Evolutionary conservation across 768 basidiomycete species (phyloP), one percentile per base, ranked within the genome.

Genomic region (Hygrocybe punicea): DNA sequence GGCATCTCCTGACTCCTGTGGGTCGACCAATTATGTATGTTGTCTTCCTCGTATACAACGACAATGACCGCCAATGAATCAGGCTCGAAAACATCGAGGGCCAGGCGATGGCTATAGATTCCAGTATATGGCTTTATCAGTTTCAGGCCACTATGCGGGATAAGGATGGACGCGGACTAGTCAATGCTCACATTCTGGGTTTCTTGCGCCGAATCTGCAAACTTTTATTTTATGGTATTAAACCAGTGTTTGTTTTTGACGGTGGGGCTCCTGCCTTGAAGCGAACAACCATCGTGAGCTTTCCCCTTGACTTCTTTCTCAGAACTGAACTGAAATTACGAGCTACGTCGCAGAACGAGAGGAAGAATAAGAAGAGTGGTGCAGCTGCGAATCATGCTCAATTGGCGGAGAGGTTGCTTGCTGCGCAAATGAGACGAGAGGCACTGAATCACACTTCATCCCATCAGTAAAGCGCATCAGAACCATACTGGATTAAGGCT

Each of bases 91-190:
- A 89, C 0, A 83, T 95, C 68, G 94, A 95, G 66, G 94, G 93
- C n/a, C 96, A 94, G 69, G 77, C 84, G 9, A 84, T 99, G 75
- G 97, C 97, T 2, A 98, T 99, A 55, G 97, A 99, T 73, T 98
- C 95, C 3, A 97, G 93, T 63, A 98, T 99, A 61, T 99, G 97
- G 97, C 86, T 99, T 53, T 99, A 99, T 71, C 97, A 99, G 71
- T 99, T 99, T 67, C 96, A 98, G 74, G 95, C 96, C 19, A 98
- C 97, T 8, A 98, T 98, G 95, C 85, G 97, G 21, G 95, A 96
- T 72, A 98, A 93, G 67, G 93, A 98, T 57, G 97, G 97, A 24
- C 84, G 86, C 21, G 91, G 82, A 11, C 75, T 99, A 44, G 83
- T 89, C 52, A 98, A 98, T 66, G 95, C 96, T 1, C 97, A 98